Conservation (phyloP, 2,329 filamentous ascomycete species). For the Kalaharituber pfeilii region DNA sequence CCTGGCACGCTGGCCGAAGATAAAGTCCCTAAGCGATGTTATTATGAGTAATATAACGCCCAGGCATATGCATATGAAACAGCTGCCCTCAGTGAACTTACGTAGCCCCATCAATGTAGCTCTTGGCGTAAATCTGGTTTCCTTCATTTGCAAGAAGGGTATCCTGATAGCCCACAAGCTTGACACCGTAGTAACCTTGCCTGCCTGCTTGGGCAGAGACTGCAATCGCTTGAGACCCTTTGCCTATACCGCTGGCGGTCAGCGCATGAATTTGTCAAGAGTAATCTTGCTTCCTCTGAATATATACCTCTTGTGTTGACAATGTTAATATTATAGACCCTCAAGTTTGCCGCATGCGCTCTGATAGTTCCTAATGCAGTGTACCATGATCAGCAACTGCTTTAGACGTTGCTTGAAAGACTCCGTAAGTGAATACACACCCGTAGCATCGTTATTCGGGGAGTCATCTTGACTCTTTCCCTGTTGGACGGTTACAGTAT, state of each 20-base stretch:
- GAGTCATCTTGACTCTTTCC: constrained; percentile 32
- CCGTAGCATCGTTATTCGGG: constrained; percentile 37
- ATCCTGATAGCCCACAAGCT: constrained; percentile 41
- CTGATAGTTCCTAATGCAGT: constrained; percentile 35
- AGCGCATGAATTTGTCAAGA: neutral
- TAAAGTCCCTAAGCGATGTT: constrained; percentile 32
- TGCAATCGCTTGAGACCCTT: constrained; percentile 37
- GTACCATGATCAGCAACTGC: too few species aligned
- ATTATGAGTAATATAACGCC: neutral
- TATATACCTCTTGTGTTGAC: constrained; percentile 29
- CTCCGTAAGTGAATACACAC: too few species aligned
- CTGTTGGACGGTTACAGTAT: constrained; percentile 39
- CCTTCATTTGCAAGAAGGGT: constrained; percentile 36
- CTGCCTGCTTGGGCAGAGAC: constrained; percentile 34
- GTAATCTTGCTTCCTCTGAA: constrained; percentile 4
- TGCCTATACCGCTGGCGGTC: constrained; percentile 23
- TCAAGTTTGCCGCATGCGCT: constrained; percentile 34
- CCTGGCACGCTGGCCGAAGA: constrained; percentile 38
- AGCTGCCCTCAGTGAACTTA: constrained; percentile 5
- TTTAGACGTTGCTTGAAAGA: too few species aligned
- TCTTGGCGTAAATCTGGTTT: constrained; percentile 38
- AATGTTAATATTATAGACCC: constrained; percentile 46
- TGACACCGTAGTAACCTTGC: constrained; percentile 41
- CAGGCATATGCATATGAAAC: neutral
- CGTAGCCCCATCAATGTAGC: constrained; percentile 40